These are phyloP conservation scores for Stereum hirsutum DNA, from an alignment of 1,284 basidiomycete species.

Conservation along the genomic window DNA sequence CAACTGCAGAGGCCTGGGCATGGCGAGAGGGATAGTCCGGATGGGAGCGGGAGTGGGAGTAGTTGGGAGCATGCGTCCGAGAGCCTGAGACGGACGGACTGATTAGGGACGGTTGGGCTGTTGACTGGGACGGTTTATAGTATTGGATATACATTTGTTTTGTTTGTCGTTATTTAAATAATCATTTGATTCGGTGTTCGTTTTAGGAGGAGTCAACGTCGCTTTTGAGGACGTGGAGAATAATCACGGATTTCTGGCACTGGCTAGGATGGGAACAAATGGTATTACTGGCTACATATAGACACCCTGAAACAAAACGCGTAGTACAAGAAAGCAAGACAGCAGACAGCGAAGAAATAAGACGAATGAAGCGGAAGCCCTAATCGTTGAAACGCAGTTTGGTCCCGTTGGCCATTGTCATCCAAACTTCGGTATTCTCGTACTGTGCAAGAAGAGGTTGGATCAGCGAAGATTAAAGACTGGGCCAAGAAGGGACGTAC, in stretches of 20 bases:
- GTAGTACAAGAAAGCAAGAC: slow-evolving; percentile 13
- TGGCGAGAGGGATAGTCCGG: slow-evolving; percentile 25
- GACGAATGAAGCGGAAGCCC: slow-evolving; percentile 4
- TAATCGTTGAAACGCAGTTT: slow-evolving; percentile 52
- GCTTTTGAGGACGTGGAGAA: too few relatives aligned
- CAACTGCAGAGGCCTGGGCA: slow-evolving; percentile 5
- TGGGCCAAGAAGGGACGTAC: slow-evolving; percentile 33
- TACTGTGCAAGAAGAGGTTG: slow-evolving; percentile 43
- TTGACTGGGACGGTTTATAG: too few relatives aligned
- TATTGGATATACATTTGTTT: too few relatives aligned
- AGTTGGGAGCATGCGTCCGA: slow-evolving; percentile 71
- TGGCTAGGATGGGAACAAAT: not conserved
- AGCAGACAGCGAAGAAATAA: slow-evolving; percentile 9
- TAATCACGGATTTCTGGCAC: not conserved
- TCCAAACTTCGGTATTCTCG: slow-evolving; percentile 72
- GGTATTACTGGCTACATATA: slow-evolving; percentile 15
- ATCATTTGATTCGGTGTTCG: too few relatives aligned
- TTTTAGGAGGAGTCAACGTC: too few relatives aligned
- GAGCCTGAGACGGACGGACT: too few relatives aligned
- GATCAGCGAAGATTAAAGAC: slow-evolving; percentile 3
- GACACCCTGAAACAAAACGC: slow-evolving; percentile 11
- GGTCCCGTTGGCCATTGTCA: slow-evolving; percentile 66
- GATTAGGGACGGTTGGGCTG: too few relatives aligned
- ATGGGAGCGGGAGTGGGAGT: slow-evolving; percentile 34
- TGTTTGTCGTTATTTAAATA: too few relatives aligned